Conservation (phyloP, 2,329 filamentous ascomycete species). For the Penicillium griseofulvum region DNA sequence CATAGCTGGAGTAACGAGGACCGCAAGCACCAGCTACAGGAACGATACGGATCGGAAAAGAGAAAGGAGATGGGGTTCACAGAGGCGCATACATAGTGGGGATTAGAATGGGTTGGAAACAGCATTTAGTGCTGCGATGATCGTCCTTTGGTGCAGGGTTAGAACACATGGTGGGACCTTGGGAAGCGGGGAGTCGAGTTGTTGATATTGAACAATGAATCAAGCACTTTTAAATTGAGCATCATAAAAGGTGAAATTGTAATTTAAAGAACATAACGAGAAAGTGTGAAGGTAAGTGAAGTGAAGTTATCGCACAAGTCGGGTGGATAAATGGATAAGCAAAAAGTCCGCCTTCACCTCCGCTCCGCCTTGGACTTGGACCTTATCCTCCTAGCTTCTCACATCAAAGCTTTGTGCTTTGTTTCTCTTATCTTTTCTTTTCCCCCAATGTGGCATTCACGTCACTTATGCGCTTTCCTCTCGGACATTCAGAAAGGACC, state of each 20-base stretch:
- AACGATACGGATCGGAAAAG: constrained; percentile 36
- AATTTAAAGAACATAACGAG: not conserved
- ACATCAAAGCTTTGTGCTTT: not conserved
- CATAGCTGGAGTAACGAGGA: constrained; percentile 48
- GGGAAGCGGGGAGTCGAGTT: not conserved
- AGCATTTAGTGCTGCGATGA: not conserved
- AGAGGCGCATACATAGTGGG: constrained; percentile 49
- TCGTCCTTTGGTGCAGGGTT: not conserved
- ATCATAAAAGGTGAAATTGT: not conserved
- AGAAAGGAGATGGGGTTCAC: constrained; percentile 58
- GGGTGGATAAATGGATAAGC: constrained; percentile 2
- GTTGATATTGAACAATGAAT: not conserved
- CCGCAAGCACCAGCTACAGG: constrained; percentile 57
- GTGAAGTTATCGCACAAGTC: constrained; percentile 1
- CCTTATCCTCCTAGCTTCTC: not conserved
- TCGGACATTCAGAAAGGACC: constrained; percentile 38
- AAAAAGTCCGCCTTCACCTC: constrained; percentile 18
- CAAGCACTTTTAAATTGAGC: not conserved
- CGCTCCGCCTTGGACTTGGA: constrained; percentile 23
- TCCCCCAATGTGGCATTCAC: constrained; percentile 40
- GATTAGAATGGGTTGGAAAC: not conserved
- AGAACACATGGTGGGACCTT: not conserved
- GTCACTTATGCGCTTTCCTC: constrained; percentile 36
- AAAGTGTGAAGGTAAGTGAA: not conserved
- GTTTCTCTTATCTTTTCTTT: not conserved